A percentile compares a stretch with the other conserved stretches of the same genome.
phyloP scores from a whole-genome alignment of 345 rosid genomes.

The Eucalyptus virginea region DNA sequence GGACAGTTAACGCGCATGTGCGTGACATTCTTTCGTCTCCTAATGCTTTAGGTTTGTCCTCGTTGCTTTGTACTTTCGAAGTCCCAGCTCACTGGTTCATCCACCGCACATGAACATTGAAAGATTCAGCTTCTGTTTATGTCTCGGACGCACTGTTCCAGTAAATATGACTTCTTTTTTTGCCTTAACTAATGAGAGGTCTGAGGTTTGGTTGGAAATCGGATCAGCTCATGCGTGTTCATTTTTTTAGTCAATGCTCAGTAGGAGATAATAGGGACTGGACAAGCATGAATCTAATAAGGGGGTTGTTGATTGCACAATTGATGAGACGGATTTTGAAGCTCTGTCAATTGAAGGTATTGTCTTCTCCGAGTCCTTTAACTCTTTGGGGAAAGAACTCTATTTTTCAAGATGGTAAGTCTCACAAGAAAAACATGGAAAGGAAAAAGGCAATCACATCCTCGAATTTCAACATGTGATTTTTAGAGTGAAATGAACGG shows the following conservation, averaged over 20 bases:
- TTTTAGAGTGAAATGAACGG: neutral
- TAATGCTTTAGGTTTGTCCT: neutral
- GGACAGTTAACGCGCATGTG: neutral
- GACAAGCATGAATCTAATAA: neutral
- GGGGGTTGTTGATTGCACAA: neutral
- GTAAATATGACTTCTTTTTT: neutral
- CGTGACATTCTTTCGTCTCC: neutral
- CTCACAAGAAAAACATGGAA: neutral
- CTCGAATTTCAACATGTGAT: no score
- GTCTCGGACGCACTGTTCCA: neutral
- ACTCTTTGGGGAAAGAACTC: neutral
- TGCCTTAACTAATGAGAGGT: no score
- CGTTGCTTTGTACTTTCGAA: neutral
- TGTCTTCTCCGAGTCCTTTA: neutral
- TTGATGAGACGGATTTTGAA: neutral
- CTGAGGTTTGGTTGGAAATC: no score
- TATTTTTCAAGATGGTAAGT: neutral
- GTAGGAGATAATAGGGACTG: neutral
- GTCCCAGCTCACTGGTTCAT: neutral
- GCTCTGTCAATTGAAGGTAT: neutral
- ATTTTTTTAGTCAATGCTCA: neutral
- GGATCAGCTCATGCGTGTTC: neutral
- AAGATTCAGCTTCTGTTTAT: rapidly evolving
- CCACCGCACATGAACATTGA: neutral
- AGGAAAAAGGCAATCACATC: neutral